phyloP scores from a whole-genome alignment of 208 protist species.

The Trypanosoma mega region DNA sequence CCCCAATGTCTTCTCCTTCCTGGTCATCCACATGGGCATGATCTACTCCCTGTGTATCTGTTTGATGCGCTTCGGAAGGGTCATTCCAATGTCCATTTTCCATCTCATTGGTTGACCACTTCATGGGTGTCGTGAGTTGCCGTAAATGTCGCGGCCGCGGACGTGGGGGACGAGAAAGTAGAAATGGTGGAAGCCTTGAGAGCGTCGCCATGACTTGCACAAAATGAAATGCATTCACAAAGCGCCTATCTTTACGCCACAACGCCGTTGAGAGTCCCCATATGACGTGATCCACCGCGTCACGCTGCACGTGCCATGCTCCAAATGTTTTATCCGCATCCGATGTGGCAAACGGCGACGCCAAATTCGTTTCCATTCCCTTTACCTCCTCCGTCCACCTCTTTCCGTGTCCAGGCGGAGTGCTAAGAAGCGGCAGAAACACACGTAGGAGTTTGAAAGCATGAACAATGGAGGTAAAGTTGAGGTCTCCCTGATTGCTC shows the following conservation, averaged over 20 bases:
- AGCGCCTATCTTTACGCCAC: slow-evolving; percentile 40
- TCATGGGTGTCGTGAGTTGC: neutral
- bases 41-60: no score
- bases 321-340: slow-evolving; percentile 1
- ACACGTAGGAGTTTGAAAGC: slow-evolving; percentile 70
- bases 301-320: slow-evolving; percentile 34
- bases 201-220: slow-evolving; percentile 64
- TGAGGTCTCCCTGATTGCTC: slow-evolving; percentile 42
- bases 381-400: neutral
- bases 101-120: neutral
- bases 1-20: no score
- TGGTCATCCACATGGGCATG: no score
- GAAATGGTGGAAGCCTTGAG: slow-evolving; percentile 47
- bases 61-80: no score
- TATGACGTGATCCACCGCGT: slow-evolving; percentile 41
- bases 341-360: neutral
- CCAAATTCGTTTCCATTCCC: neutral
- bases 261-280: slow-evolving; percentile 54
- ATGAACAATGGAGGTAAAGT: slow-evolving; percentile 73
- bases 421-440: slow-evolving; percentile 50
- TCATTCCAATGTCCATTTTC: no score
- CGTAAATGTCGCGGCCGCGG: slow-evolving; percentile 4
- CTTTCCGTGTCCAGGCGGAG: slow-evolving; percentile 10
- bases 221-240: slow-evolving; percentile 78
- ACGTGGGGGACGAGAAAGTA: slow-evolving; percentile 32